Conservation (phyloP, 1,284 basidiomycete genomes). For the Serendipita sp. region DNA sequence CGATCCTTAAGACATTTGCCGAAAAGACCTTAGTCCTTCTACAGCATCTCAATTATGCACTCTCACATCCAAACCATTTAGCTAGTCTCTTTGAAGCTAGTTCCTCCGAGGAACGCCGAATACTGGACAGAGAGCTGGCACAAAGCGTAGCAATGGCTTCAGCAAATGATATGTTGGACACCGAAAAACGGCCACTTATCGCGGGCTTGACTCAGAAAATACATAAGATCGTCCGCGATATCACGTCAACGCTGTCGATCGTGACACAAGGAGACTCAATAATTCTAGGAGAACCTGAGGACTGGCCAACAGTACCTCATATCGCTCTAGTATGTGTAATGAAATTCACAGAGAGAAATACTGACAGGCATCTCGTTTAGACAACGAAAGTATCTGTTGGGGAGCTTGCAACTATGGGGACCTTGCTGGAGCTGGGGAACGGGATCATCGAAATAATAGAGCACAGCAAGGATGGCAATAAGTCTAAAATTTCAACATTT, state of each 20-base stretch:
- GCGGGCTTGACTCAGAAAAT: slow-evolving; percentile 55
- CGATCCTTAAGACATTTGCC: slow-evolving; percentile 54
- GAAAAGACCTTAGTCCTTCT: slow-evolving; percentile 57
- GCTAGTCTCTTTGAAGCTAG: slow-evolving; percentile 67
- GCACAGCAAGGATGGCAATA: slow-evolving; percentile 36
- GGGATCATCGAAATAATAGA: slow-evolving; percentile 55
- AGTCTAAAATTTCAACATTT: slow-evolving; percentile 21
- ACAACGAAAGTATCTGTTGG: slow-evolving; percentile 67
- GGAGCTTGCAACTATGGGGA: slow-evolving; percentile 67
- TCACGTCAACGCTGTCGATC: slow-evolving; percentile 54
- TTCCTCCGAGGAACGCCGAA: slow-evolving; percentile 56
- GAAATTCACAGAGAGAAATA: slow-evolving; percentile 4
- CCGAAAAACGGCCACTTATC: slow-evolving; percentile 52
- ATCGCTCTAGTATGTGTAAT: slow-evolving; percentile 52
- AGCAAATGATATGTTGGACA: slow-evolving; percentile 38
- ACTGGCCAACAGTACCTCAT: slow-evolving; percentile 56
- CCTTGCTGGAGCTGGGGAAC: slow-evolving; percentile 60
- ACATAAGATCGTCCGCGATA: slow-evolving; percentile 51
- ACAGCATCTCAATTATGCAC: slow-evolving; percentile 76
- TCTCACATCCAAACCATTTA: slow-evolving; percentile 82
- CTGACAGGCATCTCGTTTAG: slow-evolving; percentile 26
- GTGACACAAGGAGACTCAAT: slow-evolving; percentile 58
- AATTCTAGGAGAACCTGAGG: slow-evolving; percentile 48
- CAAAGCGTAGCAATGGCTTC: slow-evolving; percentile 19
- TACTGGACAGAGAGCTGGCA: slow-evolving; percentile 43